phyloP scores from a whole-genome alignment of 129 eudicot species.

The Arctium minus region DNA sequence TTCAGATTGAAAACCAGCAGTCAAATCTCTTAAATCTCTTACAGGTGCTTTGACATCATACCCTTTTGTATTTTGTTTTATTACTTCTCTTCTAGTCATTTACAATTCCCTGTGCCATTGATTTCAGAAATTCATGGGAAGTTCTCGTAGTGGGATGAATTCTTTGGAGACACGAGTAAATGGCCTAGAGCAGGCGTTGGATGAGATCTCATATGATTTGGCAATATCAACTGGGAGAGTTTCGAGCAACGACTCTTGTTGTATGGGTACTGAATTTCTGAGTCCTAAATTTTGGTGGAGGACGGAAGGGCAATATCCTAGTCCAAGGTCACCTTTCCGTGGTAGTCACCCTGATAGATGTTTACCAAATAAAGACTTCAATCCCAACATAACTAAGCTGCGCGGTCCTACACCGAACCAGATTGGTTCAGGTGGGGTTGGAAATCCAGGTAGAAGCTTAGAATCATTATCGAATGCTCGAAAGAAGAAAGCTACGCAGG shows the following conservation, averaged over 20 bases:
- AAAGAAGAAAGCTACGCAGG: constrained; percentile 26
- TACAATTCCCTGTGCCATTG: not conserved
- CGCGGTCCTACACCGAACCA: constrained; percentile 26
- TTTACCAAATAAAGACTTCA: constrained; percentile 21
- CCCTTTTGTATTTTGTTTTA: not conserved
- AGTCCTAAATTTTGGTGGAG: constrained; percentile 93
- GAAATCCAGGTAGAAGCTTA: constrained; percentile 26
- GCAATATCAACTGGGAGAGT: constrained; percentile 62
- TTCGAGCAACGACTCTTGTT: constrained; percentile 53
- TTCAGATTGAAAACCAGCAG: constrained; percentile 88
- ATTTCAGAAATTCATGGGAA: constrained; percentile 78
- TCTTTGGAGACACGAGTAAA: constrained; percentile 86
- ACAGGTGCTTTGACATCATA: constrained; percentile 43
- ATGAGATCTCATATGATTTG: constrained; percentile 77
- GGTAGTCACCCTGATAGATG: constrained; percentile 28
- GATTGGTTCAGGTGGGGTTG: constrained; percentile 15
- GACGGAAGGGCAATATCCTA: constrained; percentile 54
- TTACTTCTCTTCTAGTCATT: not conserved
- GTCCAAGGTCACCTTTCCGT: constrained; percentile 34
- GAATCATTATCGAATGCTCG: constrained; percentile 19
- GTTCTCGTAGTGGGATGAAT: constrained; percentile 81
- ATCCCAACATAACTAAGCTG: constrained; percentile 21
- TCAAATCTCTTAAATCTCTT: constrained; percentile 76
- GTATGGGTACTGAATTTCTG: constrained; percentile 77
- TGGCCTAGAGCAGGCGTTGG: constrained; percentile 83